These are phyloP conservation scores for Pseudogymnoascus sp. DNA, from an alignment of 2,329 filamentous ascomycete genomes.

Conservation along the genomic window DNA sequence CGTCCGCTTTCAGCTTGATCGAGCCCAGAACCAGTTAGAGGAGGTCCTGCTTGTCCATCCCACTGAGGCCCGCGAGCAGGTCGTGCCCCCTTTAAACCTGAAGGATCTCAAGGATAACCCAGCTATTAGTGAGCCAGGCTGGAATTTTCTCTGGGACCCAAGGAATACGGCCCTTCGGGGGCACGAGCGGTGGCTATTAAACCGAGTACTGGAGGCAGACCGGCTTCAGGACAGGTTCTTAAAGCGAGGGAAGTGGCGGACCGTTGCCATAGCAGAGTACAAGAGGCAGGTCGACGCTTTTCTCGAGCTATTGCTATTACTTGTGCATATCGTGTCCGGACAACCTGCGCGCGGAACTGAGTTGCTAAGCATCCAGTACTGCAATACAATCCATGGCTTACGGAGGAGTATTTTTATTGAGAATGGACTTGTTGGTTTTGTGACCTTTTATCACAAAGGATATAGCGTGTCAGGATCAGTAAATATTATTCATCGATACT, in stretches of 20 bases:
- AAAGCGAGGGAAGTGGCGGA: not conserved
- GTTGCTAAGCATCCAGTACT: slow-evolving; percentile 7
- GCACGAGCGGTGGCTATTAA: not conserved
- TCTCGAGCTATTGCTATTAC: not conserved
- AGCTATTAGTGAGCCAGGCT: slow-evolving; percentile 31
- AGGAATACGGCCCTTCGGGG: not conserved
- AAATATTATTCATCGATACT: slow-evolving; percentile 21
- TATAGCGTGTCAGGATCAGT: slow-evolving; percentile 10
- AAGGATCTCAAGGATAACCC: slow-evolving; percentile 8
- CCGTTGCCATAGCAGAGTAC: not conserved
- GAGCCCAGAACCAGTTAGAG: slow-evolving; percentile 9
- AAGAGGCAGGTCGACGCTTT: not conserved
- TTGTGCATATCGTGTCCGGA: not conserved
- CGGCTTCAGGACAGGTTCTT: not conserved
- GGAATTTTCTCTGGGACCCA: not conserved
- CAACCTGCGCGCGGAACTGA: slow-evolving; percentile 9
- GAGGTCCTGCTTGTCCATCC: slow-evolving; percentile 6
- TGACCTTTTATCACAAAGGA: slow-evolving; percentile 17
- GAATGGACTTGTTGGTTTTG: slow-evolving; percentile 11
- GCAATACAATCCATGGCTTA: not conserved
- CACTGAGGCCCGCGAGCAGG: slow-evolving; percentile 20
- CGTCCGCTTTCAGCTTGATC: not conserved
- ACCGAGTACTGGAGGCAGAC: not conserved
- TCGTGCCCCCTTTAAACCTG: slow-evolving; percentile 37
- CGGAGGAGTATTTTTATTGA: not conserved